Evolutionary conservation across 1,139 yeast species (phyloP).

Genomic region (Pichia sp.): DNA sequence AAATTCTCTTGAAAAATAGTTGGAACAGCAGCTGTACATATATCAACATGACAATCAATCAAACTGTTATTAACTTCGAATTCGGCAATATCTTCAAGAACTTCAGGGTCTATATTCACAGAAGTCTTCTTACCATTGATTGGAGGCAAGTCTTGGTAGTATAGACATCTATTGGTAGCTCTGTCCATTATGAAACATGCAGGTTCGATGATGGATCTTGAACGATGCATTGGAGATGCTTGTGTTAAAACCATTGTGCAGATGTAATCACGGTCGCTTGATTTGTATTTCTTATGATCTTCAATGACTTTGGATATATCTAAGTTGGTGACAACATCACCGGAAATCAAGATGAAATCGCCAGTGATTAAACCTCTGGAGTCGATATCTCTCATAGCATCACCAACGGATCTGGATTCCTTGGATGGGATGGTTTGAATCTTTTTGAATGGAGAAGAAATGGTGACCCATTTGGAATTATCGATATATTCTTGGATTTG

Average conservation of each 20-base stretch:
- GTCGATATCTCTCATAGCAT: slow-evolving; percentile 95
- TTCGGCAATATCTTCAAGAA: slow-evolving; percentile 76
- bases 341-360: slow-evolving; percentile 86
- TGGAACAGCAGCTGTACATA: slow-evolving; percentile 93
- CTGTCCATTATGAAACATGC: slow-evolving; percentile 83
- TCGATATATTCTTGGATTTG: slow-evolving; percentile 82
- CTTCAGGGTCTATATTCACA: slow-evolving; percentile 80
- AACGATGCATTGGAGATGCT: slow-evolving; percentile 83
- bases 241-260: slow-evolving; percentile 91
- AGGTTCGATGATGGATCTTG: slow-evolving; percentile 75
- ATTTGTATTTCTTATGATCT: slow-evolving; percentile 69
- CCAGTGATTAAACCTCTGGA: slow-evolving; percentile 85
- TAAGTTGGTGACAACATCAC: slow-evolving; percentile 91
- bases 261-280: slow-evolving; percentile 82
- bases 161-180: slow-evolving; percentile 70
- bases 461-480: slow-evolving; percentile 73
- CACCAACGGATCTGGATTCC: slow-evolving; percentile 92
- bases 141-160: slow-evolving; percentile 74
- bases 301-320: slow-evolving; percentile 73
- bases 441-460: slow-evolving; percentile 75
- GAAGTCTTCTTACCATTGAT: slow-evolving; percentile 44
- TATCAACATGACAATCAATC: slow-evolving; percentile 95
- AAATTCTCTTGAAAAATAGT: slow-evolving; percentile 95
- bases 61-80: slow-evolving; percentile 84
- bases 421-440: slow-evolving; percentile 79